These are phyloP conservation scores for Acacia pycnantha DNA, from an alignment of 331 rosid species.

Conservation along the genomic window DNA sequence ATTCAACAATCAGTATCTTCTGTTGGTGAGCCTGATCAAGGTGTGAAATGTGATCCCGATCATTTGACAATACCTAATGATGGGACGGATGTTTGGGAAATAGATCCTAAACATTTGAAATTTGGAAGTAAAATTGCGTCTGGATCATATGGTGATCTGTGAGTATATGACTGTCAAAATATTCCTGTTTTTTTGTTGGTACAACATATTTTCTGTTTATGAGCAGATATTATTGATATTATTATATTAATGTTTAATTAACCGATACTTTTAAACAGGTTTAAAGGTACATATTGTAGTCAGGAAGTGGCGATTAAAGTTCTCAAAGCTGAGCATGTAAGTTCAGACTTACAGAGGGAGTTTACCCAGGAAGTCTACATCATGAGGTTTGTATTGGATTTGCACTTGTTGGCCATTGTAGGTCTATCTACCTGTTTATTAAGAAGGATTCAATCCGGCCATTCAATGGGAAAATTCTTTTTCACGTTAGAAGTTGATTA, in stretches of 20 bases:
- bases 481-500: background rate
- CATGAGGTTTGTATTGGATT: conserved; percentile 66
- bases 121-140: conserved; percentile 86
- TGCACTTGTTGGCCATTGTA: conserved; percentile 8
- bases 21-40: conserved; percentile 48
- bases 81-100: conserved; percentile 98
- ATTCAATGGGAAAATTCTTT: background rate
- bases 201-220: conserved; percentile 11
- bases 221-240: conserved; percentile 19
- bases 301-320: conserved; percentile 97
- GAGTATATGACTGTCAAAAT: conserved; percentile 40
- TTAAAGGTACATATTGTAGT: conserved; percentile 85
- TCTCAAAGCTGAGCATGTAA: conserved; percentile 82
- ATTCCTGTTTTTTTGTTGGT: conserved; percentile 7
- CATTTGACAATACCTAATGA: conserved; percentile 78
- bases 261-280: conserved; percentile 51
- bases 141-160: conserved; percentile 95
- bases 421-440: conserved; percentile 18
- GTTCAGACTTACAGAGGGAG: conserved; percentile 82
- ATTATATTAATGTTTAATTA: conserved; percentile 19
- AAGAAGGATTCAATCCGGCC: conserved; percentile 11
- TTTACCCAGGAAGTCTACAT: conserved; percentile 94
- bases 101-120: conserved; percentile 74
- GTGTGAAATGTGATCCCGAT: conserved; percentile 57
- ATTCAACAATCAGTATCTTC: conserved; percentile 49